Percentiles rank a stretch among this genome's conserved stretches.
phyloP scores from a whole-genome alignment of 441 rosid species.

The Pelargonium australe region DNA sequence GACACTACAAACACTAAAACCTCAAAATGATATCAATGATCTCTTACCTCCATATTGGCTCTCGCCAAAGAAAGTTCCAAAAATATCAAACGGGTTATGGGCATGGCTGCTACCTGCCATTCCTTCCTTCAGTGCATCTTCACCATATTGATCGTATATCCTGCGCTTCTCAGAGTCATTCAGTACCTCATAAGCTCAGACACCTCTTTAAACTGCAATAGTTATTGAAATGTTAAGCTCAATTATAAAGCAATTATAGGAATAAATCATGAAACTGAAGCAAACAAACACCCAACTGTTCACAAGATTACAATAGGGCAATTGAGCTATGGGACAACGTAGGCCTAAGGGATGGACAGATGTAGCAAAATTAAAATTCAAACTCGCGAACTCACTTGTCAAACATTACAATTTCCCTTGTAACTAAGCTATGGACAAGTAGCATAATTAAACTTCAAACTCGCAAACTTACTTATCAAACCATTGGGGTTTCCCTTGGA shows the following conservation, averaged over 20 bases:
- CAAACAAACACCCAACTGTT: too few species aligned
- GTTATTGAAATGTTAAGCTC: background rate
- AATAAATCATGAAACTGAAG: too few species aligned
- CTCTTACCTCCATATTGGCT: constrained; percentile 22
- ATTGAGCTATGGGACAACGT: too few species aligned
- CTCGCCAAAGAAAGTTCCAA: constrained; percentile 86
- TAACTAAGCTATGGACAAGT: too few species aligned
- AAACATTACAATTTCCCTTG: too few species aligned
- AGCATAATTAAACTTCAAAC: background rate
- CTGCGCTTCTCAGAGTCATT: constrained; percentile 2
- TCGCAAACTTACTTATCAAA: too few species aligned
- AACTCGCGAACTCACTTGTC: too few species aligned
- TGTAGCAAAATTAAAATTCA: too few species aligned
- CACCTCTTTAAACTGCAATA: constrained; percentile 26
- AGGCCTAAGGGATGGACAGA: too few species aligned
- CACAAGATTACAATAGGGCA: too few species aligned
- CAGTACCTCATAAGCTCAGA: constrained; percentile 8
- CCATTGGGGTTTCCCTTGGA: too few species aligned
- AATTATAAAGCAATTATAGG: too few species aligned
- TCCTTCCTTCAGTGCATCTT: constrained; percentile 33
- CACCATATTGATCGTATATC: constrained; percentile 25
- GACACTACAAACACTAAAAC: constrained; percentile 12
- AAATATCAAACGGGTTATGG: constrained; percentile 52
- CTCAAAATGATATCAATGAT: background rate
- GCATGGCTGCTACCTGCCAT: constrained; percentile 22